Conservation (phyloP, 495 filamentous ascomycete species). For the Neurospora sp. region DNA sequence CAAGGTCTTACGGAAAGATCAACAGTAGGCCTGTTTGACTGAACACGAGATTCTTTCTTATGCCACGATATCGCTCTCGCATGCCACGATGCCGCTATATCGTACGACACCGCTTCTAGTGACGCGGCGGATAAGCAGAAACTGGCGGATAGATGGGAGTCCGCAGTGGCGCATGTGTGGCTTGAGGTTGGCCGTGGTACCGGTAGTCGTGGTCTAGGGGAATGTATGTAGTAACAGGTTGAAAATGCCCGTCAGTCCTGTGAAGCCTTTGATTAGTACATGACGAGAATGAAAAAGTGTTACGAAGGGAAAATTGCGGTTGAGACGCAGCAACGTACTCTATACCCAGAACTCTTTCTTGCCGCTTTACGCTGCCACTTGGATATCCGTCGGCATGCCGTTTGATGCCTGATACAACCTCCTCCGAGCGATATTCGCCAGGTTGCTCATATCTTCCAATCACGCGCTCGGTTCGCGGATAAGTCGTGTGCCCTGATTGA, state of each 20-base stretch:
- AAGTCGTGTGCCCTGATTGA: background rate
- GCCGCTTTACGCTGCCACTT: constrained; percentile 2
- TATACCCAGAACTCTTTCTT: constrained; percentile 18
- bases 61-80: background rate
- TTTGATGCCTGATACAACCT: background rate
- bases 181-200: background rate
- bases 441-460: background rate
- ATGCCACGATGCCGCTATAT: background rate
- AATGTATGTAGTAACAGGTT: background rate
- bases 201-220: background rate
- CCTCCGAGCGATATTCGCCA: background rate
- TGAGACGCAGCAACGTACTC: constrained; percentile 8
- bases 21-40: background rate
- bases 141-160: background rate
- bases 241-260: background rate
- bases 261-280: background rate
- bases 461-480: background rate
- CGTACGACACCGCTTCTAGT: background rate
- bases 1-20: background rate
- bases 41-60: background rate
- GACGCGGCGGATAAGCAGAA: background rate
- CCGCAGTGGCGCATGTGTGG: background rate
- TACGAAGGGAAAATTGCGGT: background rate
- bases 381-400: background rate
- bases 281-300: background rate